These are phyloP conservation scores for Globisporangium sylvaticum DNA, from an alignment of 352 stramenopile genomes.

Conservation along the genomic window DNA sequence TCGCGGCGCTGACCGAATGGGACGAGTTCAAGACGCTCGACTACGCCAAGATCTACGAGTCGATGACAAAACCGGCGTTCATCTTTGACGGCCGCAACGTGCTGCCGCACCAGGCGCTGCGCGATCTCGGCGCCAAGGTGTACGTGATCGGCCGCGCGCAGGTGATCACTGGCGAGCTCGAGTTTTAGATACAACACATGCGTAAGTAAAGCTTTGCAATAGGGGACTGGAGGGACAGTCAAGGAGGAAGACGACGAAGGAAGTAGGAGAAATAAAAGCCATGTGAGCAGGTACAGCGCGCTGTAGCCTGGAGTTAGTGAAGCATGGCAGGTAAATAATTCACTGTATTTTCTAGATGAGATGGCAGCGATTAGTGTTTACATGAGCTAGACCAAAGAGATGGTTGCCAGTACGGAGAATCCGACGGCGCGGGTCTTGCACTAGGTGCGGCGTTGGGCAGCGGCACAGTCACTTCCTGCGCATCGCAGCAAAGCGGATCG, in stretches of 20 bases:
- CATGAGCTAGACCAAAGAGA: no score
- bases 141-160: conserved; percentile 93
- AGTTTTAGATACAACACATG: conserved; percentile 39
- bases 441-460: no score
- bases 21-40: conserved; percentile 99
- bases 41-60: conserved; percentile 94
- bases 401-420: no score
- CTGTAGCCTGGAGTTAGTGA: background rate
- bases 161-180: conserved; percentile 59
- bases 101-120: conserved; percentile 91
- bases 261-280: background rate
- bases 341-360: background rate
- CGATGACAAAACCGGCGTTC: conserved; percentile 99
- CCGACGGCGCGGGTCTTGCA: no score
- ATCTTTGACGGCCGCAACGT: conserved; percentile 99
- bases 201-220: background rate
- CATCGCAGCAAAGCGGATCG: no score
- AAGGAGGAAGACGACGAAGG: background rate
- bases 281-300: no score
- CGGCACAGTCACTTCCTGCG: no score
- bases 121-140: conserved; percentile 97
- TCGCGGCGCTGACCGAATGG: conserved; percentile 98
- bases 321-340: background rate
- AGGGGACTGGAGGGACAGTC: background rate
- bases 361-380: no score